Evolutionary conservation across 2,329 filamentous ascomycete genomes (phyloP).

Genomic region (Xylaria sp.): DNA sequence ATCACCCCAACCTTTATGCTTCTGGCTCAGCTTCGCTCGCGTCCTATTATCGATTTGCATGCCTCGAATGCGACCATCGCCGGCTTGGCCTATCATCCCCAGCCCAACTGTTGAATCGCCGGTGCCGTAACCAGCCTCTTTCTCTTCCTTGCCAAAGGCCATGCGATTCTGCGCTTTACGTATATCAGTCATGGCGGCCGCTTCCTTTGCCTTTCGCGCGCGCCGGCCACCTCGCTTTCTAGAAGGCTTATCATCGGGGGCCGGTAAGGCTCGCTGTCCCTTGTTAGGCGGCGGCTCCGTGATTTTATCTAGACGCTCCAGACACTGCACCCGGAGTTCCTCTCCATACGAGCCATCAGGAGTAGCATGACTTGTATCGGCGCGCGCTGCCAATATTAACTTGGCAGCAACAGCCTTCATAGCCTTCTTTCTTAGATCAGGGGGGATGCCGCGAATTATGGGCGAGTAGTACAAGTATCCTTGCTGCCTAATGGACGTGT

Average conservation of each 20-base stretch:
- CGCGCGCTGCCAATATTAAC: constrained; percentile 89
- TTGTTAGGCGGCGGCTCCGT: constrained; percentile 92
- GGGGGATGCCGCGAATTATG: constrained; percentile 85
- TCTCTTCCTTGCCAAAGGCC: constrained; percentile 95
- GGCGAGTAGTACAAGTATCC: constrained; percentile 93
- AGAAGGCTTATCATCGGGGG: constrained; percentile 93
- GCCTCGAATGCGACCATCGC: constrained; percentile 88
- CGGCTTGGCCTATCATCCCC: constrained; percentile 92
- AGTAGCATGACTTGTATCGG: constrained; percentile 85
- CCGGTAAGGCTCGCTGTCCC: constrained; percentile 84
- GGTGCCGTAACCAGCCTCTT: constrained; percentile 88
- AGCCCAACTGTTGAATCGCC: constrained; percentile 87
- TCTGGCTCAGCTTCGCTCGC: constrained; percentile 90
- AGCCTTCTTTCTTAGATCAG: constrained; percentile 88
- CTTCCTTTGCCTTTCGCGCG: constrained; percentile 94
- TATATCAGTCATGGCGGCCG: constrained; percentile 94
- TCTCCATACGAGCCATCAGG: constrained; percentile 86
- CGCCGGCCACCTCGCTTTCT: constrained; percentile 91
- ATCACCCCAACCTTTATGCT: constrained; percentile 94
- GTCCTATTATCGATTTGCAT: constrained; percentile 94
- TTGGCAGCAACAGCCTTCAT: constrained; percentile 96
- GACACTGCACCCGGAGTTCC: constrained; percentile 81
- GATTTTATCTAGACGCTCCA: constrained; percentile 89
- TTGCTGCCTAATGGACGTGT: constrained; percentile 89
- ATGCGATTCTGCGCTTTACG: constrained; percentile 96